A percentile compares a stretch with the other conserved stretches of the same genome.
Conservation (phyloP, 1,284 basidiomycete species). For the Ustilago crameri region DNA sequence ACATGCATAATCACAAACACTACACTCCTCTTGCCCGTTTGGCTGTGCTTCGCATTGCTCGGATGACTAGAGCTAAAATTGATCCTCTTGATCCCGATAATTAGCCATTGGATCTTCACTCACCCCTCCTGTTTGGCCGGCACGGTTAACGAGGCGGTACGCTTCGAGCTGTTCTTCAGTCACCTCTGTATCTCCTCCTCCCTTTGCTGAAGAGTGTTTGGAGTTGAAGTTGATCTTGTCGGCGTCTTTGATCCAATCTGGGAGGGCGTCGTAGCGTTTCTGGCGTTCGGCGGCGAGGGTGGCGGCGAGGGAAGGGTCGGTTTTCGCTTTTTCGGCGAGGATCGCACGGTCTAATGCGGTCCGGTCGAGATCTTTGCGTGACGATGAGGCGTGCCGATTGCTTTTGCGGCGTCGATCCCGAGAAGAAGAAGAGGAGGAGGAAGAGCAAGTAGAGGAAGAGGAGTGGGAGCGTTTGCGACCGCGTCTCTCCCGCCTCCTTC, state of each 20-base stretch:
- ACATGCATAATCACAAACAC: too few species aligned
- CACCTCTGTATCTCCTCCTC: conserved; percentile 77
- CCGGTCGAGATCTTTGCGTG: conserved; percentile 22
- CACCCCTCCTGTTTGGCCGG: conserved; percentile 71
- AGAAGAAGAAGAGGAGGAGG: conserved; percentile 1
- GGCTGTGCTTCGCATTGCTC: too few species aligned
- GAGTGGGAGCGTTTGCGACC: too few species aligned
- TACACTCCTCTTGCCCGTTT: too few species aligned
- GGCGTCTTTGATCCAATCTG: conserved; percentile 56
- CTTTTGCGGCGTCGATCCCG: not conserved
- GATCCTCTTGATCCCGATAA: conserved; percentile 74
- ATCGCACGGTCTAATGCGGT: conserved; percentile 33
- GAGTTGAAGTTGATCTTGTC: conserved; percentile 37
- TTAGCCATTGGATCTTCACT: conserved; percentile 88
- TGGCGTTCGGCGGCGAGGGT: conserved; percentile 9
- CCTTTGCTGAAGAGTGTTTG: too few species aligned
- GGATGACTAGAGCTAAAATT: not conserved
- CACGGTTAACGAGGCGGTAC: conserved; percentile 75
- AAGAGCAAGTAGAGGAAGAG: too few species aligned
- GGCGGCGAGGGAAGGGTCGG: conserved; percentile 19
- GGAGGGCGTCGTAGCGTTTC: conserved; percentile 19
- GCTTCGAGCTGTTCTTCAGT: conserved; percentile 93
- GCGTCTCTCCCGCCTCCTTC: not conserved
- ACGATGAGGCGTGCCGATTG: conserved; percentile 1
- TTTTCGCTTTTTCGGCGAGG: conserved; percentile 35